Conservation (phyloP, 768 basidiomycete species). For the Pulveroboletus sp. region DNA sequence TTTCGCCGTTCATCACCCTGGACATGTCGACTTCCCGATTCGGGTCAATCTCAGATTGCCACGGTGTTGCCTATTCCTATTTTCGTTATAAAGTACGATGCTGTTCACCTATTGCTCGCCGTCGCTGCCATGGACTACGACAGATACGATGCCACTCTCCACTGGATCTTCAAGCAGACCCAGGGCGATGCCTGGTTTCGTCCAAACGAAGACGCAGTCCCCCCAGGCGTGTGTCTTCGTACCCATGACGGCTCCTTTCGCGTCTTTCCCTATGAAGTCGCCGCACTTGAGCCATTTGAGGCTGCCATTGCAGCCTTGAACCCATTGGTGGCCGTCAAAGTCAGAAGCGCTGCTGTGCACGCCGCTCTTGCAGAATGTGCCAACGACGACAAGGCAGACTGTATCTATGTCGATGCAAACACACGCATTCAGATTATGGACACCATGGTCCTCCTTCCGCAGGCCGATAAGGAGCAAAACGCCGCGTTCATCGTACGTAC, state of each 20-base stretch:
- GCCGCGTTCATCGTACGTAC: conserved; percentile 70
- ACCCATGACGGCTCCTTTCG: conserved; percentile 47
- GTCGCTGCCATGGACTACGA: conserved; percentile 32
- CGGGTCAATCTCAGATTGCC: conserved; percentile 15
- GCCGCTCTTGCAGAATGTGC: conserved; percentile 44
- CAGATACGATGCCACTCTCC: conserved; percentile 31
- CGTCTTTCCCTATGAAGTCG: conserved; percentile 54
- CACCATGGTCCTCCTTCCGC: conserved; percentile 71
- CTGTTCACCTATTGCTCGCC: neutral
- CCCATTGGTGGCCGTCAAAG: conserved; percentile 54
- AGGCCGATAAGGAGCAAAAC: conserved; percentile 37
- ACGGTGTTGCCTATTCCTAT: neutral
- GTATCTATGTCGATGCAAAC: conserved; percentile 46
- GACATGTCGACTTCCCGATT: conserved; percentile 1
- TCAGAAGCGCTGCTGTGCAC: conserved; percentile 48
- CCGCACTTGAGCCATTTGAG: conserved; percentile 54
- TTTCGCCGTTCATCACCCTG: neutral
- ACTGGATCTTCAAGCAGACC: conserved; percentile 32
- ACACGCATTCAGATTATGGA: conserved; percentile 84
- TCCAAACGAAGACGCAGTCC: conserved; percentile 45
- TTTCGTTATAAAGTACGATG: conserved; percentile 3
- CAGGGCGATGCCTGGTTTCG: conserved; percentile 54
- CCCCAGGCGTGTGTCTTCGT: conserved; percentile 48
- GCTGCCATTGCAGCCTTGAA: conserved; percentile 50
- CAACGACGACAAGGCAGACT: conserved; percentile 29